Conservation (phyloP, 768 basidiomycete species). For the Leucocoprinus leucothites region DNA sequence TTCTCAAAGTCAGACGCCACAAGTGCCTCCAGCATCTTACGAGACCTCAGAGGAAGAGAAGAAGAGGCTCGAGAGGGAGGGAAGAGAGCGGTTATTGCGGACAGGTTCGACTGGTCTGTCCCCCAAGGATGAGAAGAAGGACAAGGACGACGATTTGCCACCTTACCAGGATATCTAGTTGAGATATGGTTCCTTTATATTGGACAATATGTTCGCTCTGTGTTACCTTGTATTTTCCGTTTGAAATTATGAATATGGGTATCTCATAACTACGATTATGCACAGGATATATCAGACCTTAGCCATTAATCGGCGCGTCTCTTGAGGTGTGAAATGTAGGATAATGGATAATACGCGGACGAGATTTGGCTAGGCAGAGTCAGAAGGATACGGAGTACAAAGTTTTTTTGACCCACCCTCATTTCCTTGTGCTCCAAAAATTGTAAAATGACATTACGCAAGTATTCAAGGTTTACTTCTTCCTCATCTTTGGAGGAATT, state of each 20-base stretch:
- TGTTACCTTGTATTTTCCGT: background rate
- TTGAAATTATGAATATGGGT: background rate
- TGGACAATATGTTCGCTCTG: background rate
- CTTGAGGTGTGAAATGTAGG: constrained; percentile 91
- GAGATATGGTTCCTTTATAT: background rate
- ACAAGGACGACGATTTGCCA: constrained; percentile 43
- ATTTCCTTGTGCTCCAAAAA: constrained; percentile 99
- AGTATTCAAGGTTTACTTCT: constrained; percentile 92
- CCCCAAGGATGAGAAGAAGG: constrained; percentile 23
- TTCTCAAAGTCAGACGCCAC: constrained; percentile 15
- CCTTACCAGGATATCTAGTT: constrained; percentile 39
- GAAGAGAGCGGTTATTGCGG: constrained; percentile 51
- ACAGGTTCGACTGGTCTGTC: constrained; percentile 16
- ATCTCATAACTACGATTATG: constrained; percentile 2
- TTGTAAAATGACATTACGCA: constrained; percentile 94
- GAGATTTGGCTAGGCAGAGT: constrained; percentile 68
- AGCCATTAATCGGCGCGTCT: constrained; percentile 83
- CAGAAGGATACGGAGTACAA: background rate
- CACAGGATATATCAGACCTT: constrained; percentile 54
- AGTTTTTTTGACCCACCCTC: constrained; percentile 59
- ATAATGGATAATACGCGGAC: constrained; percentile 91
- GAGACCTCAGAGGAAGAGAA: constrained; percentile 45
- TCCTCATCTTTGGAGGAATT: constrained; percentile 60
- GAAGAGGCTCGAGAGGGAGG: constrained; percentile 58
- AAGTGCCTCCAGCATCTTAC: constrained; percentile 8